phyloP scores from a whole-genome alignment of 148 eudicot genomes.

The Arctostaphylos glauca region DNA sequence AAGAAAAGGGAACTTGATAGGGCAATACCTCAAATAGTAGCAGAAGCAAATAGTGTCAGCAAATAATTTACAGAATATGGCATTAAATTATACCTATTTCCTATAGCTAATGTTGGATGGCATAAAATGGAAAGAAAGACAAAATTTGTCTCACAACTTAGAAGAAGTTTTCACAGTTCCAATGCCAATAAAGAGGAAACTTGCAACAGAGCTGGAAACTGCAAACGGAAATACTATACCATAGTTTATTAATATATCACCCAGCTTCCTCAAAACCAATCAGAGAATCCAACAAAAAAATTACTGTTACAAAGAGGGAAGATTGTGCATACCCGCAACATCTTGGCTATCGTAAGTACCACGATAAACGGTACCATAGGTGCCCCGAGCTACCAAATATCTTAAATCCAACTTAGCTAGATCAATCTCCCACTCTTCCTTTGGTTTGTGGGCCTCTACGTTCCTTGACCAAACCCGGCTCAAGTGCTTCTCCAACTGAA shows the following conservation, averaged over 20 bases:
- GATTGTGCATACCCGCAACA: constrained; percentile 65
- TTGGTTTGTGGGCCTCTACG: constrained; percentile 21
- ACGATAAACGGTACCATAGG: constrained; percentile 73
- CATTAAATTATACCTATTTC: not conserved
- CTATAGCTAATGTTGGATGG: not conserved
- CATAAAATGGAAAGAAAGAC: not conserved
- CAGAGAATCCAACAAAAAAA: not conserved
- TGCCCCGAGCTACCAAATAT: constrained; percentile 71
- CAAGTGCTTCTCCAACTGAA: constrained; percentile 63
- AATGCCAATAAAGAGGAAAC: no score
- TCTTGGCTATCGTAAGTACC: constrained; percentile 74
- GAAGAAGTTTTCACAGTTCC: not conserved
- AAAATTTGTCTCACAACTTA: not conserved
- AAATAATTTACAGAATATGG: no score
- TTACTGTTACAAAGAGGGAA: not conserved
- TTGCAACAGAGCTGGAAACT: no score
- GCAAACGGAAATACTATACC: no score
- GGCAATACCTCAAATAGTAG: not conserved
- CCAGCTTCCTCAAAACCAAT: not conserved
- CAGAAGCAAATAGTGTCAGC: no score
- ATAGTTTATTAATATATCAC: not conserved
- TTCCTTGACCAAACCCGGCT: constrained; percentile 61
- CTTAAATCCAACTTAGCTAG: constrained; percentile 67
- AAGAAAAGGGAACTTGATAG: not conserved
- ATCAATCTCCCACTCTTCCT: constrained; percentile 87